phyloP scores from a whole-genome alignment of 2,329 filamentous ascomycete genomes.

The Tolypocladium capitatum region DNA sequence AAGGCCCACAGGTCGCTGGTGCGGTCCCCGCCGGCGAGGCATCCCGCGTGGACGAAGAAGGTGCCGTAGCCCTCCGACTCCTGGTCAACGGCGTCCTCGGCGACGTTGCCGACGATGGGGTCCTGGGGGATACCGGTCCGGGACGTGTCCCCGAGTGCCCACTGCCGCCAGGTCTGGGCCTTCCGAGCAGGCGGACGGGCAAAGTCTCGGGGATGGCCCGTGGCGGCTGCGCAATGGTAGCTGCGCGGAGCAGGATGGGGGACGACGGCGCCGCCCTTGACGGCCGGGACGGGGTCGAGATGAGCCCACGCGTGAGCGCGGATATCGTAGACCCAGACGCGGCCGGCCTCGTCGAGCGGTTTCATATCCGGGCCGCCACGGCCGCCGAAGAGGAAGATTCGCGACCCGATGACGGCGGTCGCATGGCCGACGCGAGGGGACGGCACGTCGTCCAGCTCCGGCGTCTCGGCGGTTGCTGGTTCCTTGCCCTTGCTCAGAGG shows the following conservation, averaged over 20 bases:
- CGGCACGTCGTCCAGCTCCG: constrained; percentile 37
- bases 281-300: constrained; percentile 41
- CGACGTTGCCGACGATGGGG: constrained; percentile 43
- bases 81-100: constrained; percentile 44
- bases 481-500: constrained; percentile 26
- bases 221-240: constrained; percentile 52
- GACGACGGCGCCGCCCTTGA: constrained; percentile 24
- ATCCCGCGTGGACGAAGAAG: constrained; percentile 67
- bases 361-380: constrained; percentile 56
- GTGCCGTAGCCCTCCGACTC: constrained; percentile 51
- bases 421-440: constrained; percentile 60
- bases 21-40: constrained; percentile 47
- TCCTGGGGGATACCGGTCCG: constrained; percentile 45
- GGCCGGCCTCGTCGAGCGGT: constrained; percentile 60
- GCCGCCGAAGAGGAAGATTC: constrained; percentile 73
- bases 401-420: constrained; percentile 51
- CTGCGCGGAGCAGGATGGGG: constrained; percentile 50
- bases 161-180: constrained; percentile 37
- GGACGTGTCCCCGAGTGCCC: constrained; percentile 40
- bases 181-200: constrained; percentile 19
- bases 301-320: constrained; percentile 49
- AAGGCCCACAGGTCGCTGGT: constrained; percentile 67
- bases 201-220: constrained; percentile 42
- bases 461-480: constrained; percentile 13
- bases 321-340: constrained; percentile 65